Percentiles rank a stretch among this genome's conserved stretches.
These are phyloP conservation scores for Hypoxylon sp. DNA, from an alignment of 2,329 filamentous ascomycete genomes.

Conservation along the genomic window DNA sequence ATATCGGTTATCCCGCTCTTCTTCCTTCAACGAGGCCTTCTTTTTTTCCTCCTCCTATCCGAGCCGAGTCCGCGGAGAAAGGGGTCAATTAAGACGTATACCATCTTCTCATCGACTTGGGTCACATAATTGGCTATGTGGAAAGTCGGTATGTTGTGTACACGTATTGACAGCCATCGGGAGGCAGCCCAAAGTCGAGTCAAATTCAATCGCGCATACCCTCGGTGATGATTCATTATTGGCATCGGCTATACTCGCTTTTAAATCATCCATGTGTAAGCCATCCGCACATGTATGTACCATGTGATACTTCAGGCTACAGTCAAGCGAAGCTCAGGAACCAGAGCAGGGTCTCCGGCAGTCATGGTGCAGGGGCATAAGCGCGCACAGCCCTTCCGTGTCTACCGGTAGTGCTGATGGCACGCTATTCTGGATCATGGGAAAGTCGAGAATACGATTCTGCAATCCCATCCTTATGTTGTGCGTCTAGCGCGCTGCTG, in stretches of 20 bases:
- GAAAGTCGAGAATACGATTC: slow-evolving; percentile 35
- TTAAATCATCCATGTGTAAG: neutral
- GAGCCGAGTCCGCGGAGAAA: neutral
- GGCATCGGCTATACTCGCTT: slow-evolving; percentile 29
- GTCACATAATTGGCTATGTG: neutral
- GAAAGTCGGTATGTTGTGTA: neutral
- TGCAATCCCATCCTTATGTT: slow-evolving; percentile 24
- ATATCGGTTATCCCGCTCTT: slow-evolving; percentile 33
- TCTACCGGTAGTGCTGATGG: slow-evolving; percentile 30
- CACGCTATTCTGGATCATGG: slow-evolving; percentile 19
- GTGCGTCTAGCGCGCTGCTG: slow-evolving; percentile 16
- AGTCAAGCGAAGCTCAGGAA: slow-evolving; percentile 7
- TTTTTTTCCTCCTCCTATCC: neutral
- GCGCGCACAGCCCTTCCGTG: slow-evolving; percentile 32
- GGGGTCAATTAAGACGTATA: neutral
- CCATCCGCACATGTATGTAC: neutral
- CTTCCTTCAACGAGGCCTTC: slow-evolving; percentile 8
- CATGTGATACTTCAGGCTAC: neutral
- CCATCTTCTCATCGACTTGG: slow-evolving; percentile 1
- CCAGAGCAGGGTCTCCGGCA: slow-evolving; percentile 16
- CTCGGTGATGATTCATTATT: slow-evolving; percentile 19
- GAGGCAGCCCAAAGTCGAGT: slow-evolving; percentile 31
- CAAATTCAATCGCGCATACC: slow-evolving; percentile 15
- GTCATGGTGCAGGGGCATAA: slow-evolving; percentile 18
- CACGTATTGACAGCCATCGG: neutral